Base-by-base conservation (phyloP, 176 grass and related monocot genomes). In the Hordeum vulgare region DNA sequence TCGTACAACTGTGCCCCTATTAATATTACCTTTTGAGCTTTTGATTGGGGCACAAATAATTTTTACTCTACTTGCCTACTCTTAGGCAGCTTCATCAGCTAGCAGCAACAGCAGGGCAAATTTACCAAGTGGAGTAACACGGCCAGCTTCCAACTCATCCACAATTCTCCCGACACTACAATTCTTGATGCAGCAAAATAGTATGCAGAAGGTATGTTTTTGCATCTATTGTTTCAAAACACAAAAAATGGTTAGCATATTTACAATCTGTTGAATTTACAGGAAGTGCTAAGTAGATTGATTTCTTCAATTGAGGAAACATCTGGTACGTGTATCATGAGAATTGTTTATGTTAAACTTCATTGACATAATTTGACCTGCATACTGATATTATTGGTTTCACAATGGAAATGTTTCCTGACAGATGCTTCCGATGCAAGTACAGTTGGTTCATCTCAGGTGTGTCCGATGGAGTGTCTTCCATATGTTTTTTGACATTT, bases 111-210 rank as follows among this genome's bases (percentile, higher is more conserved):
- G 70, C 59, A 89, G 81, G 77, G 37, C 81, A 81, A 84, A 79
- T 84, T 67, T 60, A 77, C 56, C 80, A 68, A 76, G 61, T 72
- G 88, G 87, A 70, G 63, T 83, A 82, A 79, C 74, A 73, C 66
- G 31, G 74, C 65, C 74, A 65, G 66, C 76, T 68, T 36, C 72
- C 25, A 80, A 85, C 61, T 31, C 64, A 64, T 60, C 80, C 15
- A 40, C 86, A 81, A 63, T 96, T 89, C 81, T 99, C 76, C 78
- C 93, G 49, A 80, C 87, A 44, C 85, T 99, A 59, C 89, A 92
- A 74, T 99, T 96, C 76, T 85, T 96, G 87, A 62, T 95, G 93
- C 91, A 96, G 82, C 96, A 99, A 92, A 99, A 95, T 91, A 66
- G 59, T 51, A 59, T 94, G 89, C 96, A 99, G 68, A 96, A 96